Conservation (phyloP, 169 alveolate species). For the Cryptosporidium felis region DNA sequence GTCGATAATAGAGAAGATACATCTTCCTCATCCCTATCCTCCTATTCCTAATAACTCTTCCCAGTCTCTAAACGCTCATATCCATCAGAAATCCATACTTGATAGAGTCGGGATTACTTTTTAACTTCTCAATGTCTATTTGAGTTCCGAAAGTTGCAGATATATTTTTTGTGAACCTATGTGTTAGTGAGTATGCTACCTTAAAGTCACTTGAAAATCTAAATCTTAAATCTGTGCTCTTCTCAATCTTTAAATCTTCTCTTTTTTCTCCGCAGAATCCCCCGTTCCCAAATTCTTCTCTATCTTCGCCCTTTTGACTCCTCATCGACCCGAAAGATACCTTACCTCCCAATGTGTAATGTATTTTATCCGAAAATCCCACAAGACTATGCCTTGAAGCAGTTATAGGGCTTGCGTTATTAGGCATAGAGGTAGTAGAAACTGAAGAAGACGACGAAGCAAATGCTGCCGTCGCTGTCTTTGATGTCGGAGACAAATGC, state of each 20-base stretch:
- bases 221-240: constrained; percentile 47
- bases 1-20: background rate
- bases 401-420: no score
- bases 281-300: no score
- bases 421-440: no score
- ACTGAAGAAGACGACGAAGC: no score
- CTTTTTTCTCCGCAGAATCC: no score
- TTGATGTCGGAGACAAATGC: no score
- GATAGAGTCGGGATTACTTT: constrained; percentile 51
- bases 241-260: no score
- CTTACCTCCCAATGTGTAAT: constrained; percentile 37
- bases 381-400: background rate
- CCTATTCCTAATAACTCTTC: background rate
- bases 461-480: no score
- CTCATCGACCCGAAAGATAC: constrained; percentile 9
- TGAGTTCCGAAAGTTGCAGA: constrained; percentile 66
- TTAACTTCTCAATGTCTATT: background rate
- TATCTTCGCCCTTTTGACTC: no score
- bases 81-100: constrained; percentile 52
- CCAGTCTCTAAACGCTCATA: constrained; percentile 13
- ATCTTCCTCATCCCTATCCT: background rate
- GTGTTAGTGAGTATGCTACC: constrained; percentile 45
- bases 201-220: constrained; percentile 12
- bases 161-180: constrained; percentile 13
- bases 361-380: background rate